A percentile compares a stretch with the other conserved stretches of the same genome.
Evolutionary conservation across 345 rosid species (phyloP).

Genomic region (Triadica sebifera): DNA sequence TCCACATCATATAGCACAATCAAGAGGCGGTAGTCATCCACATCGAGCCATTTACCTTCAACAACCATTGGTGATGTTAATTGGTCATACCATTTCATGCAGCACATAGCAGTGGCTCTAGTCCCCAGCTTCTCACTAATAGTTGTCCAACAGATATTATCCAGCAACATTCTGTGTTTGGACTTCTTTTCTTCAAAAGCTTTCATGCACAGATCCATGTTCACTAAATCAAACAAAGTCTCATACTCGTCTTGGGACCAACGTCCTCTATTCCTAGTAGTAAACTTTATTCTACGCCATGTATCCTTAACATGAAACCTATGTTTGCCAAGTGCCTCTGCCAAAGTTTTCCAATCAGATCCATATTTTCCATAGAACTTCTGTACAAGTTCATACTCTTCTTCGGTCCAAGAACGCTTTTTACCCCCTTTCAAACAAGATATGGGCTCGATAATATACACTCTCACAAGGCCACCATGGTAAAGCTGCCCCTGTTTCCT

Average conservation of each 20-base stretch:
- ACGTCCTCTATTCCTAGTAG: slow-evolving; percentile 38
- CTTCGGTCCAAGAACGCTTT: slow-evolving; percentile 53
- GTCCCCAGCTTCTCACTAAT: slow-evolving; percentile 53
- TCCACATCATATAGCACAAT: slow-evolving; percentile 54
- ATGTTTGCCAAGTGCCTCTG: slow-evolving; percentile 54
- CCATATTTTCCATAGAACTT: slow-evolving; percentile 54
- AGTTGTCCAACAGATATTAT: slow-evolving; percentile 70
- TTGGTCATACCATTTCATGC: slow-evolving; percentile 59
- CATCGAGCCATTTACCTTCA: slow-evolving; percentile 63
- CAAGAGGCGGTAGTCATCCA: slow-evolving; percentile 65
- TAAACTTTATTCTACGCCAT: slow-evolving; percentile 56
- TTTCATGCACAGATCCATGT: slow-evolving; percentile 55
- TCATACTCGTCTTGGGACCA: slow-evolving; percentile 78
- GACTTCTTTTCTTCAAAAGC: slow-evolving; percentile 41
- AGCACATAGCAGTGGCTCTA: slow-evolving; percentile 42
- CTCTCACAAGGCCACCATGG: slow-evolving; percentile 53
- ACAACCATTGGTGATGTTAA: slow-evolving; percentile 63
- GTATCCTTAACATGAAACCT: slow-evolving; percentile 73
- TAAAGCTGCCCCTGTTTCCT: slow-evolving; percentile 57
- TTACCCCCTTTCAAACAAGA: slow-evolving; percentile 54
- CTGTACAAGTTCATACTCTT: slow-evolving; percentile 49
- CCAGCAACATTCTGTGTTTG: slow-evolving; percentile 68
- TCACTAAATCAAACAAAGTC: slow-evolving; percentile 60
- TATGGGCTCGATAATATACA: slow-evolving; percentile 59
- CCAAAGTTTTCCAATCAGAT: slow-evolving; percentile 59